Evolutionary conservation across 768 basidiomycete species (phyloP).

Genomic region (Austroboletus eburneus): DNA sequence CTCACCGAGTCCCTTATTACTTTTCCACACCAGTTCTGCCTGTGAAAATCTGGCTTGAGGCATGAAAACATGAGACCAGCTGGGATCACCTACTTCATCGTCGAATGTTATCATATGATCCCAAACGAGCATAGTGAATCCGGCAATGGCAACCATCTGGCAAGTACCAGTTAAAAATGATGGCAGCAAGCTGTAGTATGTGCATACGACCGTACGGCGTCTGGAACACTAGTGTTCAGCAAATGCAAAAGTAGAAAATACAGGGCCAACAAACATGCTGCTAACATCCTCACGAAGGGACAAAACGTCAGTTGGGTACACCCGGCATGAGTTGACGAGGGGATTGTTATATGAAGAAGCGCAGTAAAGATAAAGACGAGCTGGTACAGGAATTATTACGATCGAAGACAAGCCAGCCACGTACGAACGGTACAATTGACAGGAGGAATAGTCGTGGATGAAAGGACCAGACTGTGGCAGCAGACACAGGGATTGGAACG

Average conservation of each 20-base stretch:
- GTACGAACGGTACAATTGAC: too few relatives aligned
- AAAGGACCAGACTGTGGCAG: too few relatives aligned
- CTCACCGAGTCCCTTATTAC: slow-evolving; percentile 33
- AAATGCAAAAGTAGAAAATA: neutral
- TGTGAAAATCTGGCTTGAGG: slow-evolving; percentile 7
- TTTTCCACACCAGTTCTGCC: slow-evolving; percentile 37
- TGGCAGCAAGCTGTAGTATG: neutral
- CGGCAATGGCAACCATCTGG: slow-evolving; percentile 50
- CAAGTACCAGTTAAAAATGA: neutral
- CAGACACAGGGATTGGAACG: too few relatives aligned
- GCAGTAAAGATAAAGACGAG: too few relatives aligned
- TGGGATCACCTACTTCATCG: slow-evolving; percentile 37
- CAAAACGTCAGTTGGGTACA: neutral
- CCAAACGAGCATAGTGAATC: slow-evolving; percentile 50
- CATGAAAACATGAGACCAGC: too few relatives aligned
- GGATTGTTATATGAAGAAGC: too few relatives aligned
- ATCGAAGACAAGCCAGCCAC: too few relatives aligned
- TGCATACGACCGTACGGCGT: slow-evolving; percentile 8
- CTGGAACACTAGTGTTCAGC: neutral
- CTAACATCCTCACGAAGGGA: neutral
- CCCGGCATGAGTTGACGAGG: slow-evolving; percentile 2
- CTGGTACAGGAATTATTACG: too few relatives aligned
- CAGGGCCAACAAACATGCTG: neutral
- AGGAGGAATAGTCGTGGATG: too few relatives aligned
- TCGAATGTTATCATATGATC: slow-evolving; percentile 38